Evolutionary conservation across 2,329 filamentous ascomycete genomes (phyloP).

Genomic region (Plectosphaerella cucumerina): DNA sequence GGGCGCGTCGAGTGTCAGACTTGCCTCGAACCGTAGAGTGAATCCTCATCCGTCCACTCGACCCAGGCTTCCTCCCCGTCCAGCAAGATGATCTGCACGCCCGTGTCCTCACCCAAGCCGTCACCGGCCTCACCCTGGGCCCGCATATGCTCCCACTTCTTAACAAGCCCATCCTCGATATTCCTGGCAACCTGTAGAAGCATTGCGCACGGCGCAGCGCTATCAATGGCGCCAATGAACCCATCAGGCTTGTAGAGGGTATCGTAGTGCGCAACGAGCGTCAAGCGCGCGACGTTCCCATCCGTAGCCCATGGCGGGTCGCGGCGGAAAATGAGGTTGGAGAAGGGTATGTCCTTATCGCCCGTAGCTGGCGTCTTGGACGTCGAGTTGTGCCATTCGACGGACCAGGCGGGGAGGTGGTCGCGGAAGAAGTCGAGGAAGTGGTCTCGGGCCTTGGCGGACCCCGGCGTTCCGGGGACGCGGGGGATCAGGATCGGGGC

Average conservation of each 20-base stretch:
- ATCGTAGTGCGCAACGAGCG: conserved; percentile 92
- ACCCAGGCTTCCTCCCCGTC: conserved; percentile 94
- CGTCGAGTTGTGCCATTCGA: conserved; percentile 88
- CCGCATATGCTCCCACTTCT: conserved; percentile 75
- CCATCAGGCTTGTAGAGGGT: conserved; percentile 74
- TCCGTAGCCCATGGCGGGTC: conserved; percentile 77
- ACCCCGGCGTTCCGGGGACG: conserved; percentile 81
- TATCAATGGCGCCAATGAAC: conserved; percentile 92
- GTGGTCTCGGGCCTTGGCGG: conserved; percentile 68
- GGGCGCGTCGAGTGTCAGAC: conserved; percentile 13
- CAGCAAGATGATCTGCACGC: conserved; percentile 83
- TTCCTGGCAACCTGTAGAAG: conserved; percentile 80
- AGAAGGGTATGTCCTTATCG: conserved; percentile 70
- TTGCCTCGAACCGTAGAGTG: conserved; percentile 81
- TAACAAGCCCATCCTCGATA: conserved; percentile 73
- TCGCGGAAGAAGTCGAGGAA: conserved; percentile 77
- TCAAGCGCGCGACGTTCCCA: conserved; percentile 76
- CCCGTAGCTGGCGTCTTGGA: conserved; percentile 74
- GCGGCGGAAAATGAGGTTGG: conserved; percentile 79
- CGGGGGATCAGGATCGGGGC: conserved; percentile 84
- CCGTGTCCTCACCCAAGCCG: conserved; percentile 68
- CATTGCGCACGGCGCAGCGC: conserved; percentile 91
- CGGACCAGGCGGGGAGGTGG: conserved; percentile 71
- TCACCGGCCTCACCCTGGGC: conserved; percentile 47
- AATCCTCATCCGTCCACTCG: conserved; percentile 75